These are phyloP conservation scores for Sphagnum tenellum DNA, from an alignment of 225 moss, liverwort and hornwort genomes.

Conservation along the genomic window DNA sequence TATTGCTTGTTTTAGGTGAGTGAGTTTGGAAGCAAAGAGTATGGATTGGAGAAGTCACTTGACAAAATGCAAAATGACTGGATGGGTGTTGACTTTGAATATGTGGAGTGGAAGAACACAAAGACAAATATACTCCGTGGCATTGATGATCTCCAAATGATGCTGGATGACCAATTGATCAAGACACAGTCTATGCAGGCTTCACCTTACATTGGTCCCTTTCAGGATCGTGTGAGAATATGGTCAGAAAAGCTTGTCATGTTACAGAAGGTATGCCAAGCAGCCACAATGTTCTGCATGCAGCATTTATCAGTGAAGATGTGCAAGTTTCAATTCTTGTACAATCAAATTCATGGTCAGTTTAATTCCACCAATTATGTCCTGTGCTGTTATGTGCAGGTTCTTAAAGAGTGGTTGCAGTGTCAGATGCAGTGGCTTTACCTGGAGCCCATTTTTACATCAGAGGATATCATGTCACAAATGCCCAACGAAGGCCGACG, in stretches of 20 bases:
- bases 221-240: slow-evolving; percentile 64
- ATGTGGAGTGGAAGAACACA: slow-evolving; percentile 43
- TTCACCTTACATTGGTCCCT: slow-evolving; percentile 65
- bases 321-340: no score
- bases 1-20: slow-evolving; percentile 26
- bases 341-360: no score
- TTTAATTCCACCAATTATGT: not conserved
- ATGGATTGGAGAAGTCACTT: slow-evolving; percentile 42
- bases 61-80: slow-evolving; percentile 77
- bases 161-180: slow-evolving; percentile 64
- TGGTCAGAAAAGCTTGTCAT: slow-evolving; percentile 61
- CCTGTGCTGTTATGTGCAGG: slow-evolving; percentile 16
- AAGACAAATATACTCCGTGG: slow-evolving; percentile 50
- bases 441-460: slow-evolving; percentile 78
- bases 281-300: no score
- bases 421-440: slow-evolving; percentile 79
- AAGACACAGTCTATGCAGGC: slow-evolving; percentile 71
- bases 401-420: slow-evolving; percentile 62
- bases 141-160: slow-evolving; percentile 61
- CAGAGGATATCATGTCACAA: slow-evolving; percentile 82
- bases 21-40: slow-evolving; percentile 71
- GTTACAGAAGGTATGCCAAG: slow-evolving; percentile 43
- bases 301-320: no score
- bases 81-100: slow-evolving; percentile 54
- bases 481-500: slow-evolving; percentile 61